Base-by-base conservation (phyloP, 139 green algal genomes). In the Micromonas commoda region DNA sequence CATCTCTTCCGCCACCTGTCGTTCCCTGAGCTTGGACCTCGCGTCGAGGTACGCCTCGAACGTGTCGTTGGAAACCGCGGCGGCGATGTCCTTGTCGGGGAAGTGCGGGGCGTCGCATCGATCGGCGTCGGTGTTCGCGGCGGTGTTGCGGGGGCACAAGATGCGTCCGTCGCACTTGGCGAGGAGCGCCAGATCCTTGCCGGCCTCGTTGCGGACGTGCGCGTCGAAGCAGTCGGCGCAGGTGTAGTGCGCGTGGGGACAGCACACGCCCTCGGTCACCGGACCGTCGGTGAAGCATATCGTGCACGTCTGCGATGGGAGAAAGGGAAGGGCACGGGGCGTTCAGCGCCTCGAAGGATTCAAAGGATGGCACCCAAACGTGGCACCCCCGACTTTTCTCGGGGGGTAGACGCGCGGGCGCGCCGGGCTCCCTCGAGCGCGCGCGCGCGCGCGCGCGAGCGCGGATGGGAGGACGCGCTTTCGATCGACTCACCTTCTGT, bases 141-240 rank as follows among this genome's bases (percentile, higher is more conserved):
- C 45, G 9, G 45, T 57, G 45, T 57, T 57, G 45, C 9, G 16
- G 9, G 45, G 45, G 45, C 45, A 57, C 9, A 57, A 16, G 45
- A 57, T 57, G 9, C 45, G 45, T 9, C 45, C 45, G 9, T 57
- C 45, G 45, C 45, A 16, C 45, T 57, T 57, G 9, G 9, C 16
- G 45, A 75, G 21, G 3, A 63, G 23, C 37, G 21, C 37, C 23
- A 61, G 6, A 6, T 3, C 34, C 38, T 75, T 75, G 21, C 19
- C 37, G 68, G 21, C 35, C 29, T 75, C 68, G 5, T 6, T 28
- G 24, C 26, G 60, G 34, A 75, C 68, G 68, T 75, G 35, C 37
- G 21, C 37, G 19, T 63, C 29, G 68, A 75, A 75, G 37, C 68
- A 75, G 24, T 38, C 33, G 34, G 13, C 68, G 68, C 68, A 75